phyloP scores from a whole-genome alignment of 352 stramenopile genomes.

The Saprolegnia parasitica region DNA sequence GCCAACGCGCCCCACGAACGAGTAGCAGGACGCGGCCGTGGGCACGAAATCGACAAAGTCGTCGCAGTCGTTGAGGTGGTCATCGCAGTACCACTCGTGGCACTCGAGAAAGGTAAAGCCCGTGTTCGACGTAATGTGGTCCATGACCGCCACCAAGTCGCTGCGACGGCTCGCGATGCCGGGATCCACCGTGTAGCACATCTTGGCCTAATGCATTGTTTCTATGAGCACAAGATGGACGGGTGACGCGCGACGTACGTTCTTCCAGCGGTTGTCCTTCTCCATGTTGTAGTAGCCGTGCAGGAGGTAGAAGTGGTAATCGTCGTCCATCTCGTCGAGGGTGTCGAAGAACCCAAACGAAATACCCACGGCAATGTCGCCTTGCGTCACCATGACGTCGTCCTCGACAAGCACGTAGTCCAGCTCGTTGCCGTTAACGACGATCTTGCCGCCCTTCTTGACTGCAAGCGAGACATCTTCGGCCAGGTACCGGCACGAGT shows the following conservation, averaged over 20 bases:
- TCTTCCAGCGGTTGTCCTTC: constrained; percentile 63
- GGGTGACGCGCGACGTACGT: constrained; percentile 29
- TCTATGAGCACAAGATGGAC: neutral
- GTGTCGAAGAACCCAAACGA: constrained; percentile 25
- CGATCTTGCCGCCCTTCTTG: constrained; percentile 34
- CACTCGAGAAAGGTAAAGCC: constrained; percentile 64
- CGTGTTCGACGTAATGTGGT: constrained; percentile 56
- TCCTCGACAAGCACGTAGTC: constrained; percentile 72
- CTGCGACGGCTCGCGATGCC: constrained; percentile 39
- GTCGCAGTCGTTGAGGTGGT: constrained; percentile 43
- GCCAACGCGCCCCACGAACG: constrained; percentile 72
- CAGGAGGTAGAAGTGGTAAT: constrained; percentile 34
- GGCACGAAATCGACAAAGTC: constrained; percentile 58
- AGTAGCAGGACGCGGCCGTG: constrained; percentile 63
- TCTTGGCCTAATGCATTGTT: constrained; percentile 32
- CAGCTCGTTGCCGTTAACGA: constrained; percentile 79
- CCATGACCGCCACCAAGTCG: constrained; percentile 49
- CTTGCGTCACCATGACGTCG: constrained; percentile 71
- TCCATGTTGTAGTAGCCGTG: constrained; percentile 81
- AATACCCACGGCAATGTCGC: constrained; percentile 61
- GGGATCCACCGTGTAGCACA: constrained; percentile 69
- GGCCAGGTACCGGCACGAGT: constrained; percentile 54
- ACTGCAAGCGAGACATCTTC: constrained; percentile 43
- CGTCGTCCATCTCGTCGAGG: neutral
- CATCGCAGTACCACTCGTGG: constrained; percentile 40